phyloP scores from a whole-genome alignment of 192 early-diverging fungal genomes.

The Backusella australiensis region DNA sequence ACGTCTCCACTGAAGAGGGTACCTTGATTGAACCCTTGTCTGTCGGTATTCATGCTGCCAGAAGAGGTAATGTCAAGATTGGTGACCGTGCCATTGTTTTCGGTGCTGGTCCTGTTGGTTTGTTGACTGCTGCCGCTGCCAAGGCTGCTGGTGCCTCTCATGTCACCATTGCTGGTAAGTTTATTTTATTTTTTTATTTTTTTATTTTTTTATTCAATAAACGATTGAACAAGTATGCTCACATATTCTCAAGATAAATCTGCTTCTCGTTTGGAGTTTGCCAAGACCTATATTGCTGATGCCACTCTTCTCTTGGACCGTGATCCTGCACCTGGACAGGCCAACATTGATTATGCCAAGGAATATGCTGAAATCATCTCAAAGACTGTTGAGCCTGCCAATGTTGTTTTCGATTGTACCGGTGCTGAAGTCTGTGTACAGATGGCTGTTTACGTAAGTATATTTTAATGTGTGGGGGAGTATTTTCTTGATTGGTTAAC shows the following conservation, averaged over 20 bases:
- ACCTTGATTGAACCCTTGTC: constrained; percentile 46
- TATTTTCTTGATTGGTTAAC: background rate
- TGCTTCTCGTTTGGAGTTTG: constrained; percentile 35
- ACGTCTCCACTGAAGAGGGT: constrained; percentile 38
- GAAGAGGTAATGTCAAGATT: constrained; percentile 28
- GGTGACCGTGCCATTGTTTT: constrained; percentile 43
- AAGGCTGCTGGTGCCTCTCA: constrained; percentile 42
- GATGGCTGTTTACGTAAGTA: constrained; percentile 37
- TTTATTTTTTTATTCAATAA: too few species aligned
- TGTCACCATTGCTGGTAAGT: constrained; percentile 37
- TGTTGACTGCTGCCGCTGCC: constrained; percentile 38
- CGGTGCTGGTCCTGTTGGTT: constrained; percentile 48
- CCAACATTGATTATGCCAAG: constrained; percentile 35
- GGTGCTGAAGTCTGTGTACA: constrained; percentile 45
- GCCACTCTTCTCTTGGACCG: constrained; percentile 16
- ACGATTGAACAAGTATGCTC: background rate
- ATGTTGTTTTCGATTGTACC: constrained; percentile 41
- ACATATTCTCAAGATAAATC: constrained; percentile 21
- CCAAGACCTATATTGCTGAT: constrained; percentile 39
- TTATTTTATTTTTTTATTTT: background rate
- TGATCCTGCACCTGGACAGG: constrained; percentile 18
- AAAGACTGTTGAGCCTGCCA: constrained; percentile 21
- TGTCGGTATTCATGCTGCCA: constrained; percentile 39
- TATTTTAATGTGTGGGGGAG: background rate
- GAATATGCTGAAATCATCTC: constrained; percentile 17